Evolutionary conservation across 192 early-diverging fungal genomes (phyloP).

Genomic region (Coemansia aciculifera): DNA sequence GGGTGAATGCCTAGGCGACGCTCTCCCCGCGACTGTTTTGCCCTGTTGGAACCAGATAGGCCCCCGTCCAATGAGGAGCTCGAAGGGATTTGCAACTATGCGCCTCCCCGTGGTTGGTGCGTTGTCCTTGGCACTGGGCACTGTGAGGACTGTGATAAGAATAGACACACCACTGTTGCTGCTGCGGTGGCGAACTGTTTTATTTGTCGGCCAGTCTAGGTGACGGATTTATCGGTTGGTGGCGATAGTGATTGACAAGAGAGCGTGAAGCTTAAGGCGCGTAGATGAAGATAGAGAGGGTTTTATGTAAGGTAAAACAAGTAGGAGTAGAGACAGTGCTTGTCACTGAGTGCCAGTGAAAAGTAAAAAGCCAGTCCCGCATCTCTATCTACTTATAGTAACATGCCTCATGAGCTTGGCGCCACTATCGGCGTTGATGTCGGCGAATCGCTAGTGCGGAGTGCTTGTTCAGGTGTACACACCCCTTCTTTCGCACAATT

Average conservation of each 20-base stretch:
- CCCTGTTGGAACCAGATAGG: background rate
- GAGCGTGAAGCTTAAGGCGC: background rate
- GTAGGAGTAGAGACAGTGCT: background rate
- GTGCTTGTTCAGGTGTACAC: background rate
- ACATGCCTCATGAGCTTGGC: background rate
- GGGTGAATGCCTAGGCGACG: background rate
- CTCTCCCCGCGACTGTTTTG: background rate
- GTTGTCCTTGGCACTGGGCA: constrained; percentile 3
- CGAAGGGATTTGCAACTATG: background rate
- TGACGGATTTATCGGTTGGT: background rate
- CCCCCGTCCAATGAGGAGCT: constrained; percentile 5
- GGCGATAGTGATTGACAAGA: background rate
- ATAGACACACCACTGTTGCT: background rate
- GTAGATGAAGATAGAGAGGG: background rate
- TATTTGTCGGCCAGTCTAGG: background rate
- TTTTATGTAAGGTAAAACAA: background rate
- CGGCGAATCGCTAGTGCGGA: background rate
- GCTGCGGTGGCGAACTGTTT: background rate
- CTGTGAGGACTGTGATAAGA: background rate
- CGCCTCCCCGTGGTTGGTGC: constrained; percentile 1
- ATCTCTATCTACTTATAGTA: background rate
- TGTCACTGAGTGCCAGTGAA: background rate
- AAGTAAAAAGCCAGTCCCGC: background rate
- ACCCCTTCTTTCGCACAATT: background rate
- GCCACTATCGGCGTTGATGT: constrained; percentile 1